phyloP scores from a whole-genome alignment of 257 asterid genomes.

The Sherardia arvensis region DNA sequence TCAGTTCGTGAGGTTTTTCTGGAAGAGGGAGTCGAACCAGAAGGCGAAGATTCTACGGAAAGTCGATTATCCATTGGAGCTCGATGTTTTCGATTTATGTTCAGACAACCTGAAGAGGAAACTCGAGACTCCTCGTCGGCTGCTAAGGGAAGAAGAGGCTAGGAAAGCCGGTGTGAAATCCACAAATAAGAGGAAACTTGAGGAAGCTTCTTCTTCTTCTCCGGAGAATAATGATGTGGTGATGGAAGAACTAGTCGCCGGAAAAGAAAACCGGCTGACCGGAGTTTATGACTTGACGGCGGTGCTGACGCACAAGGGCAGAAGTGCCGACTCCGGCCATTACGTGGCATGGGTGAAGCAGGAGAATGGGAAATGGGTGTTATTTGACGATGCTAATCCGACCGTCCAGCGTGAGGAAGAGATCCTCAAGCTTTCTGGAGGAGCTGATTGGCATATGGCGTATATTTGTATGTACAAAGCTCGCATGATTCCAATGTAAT shows the following conservation, averaged over 20 bases:
- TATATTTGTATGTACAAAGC: constrained; percentile 91
- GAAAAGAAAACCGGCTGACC: constrained; percentile 63
- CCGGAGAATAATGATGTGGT: constrained; percentile 48
- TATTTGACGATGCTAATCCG: constrained; percentile 84
- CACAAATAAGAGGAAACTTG: constrained; percentile 27
- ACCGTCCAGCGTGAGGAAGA: constrained; percentile 85
- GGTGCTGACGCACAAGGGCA: constrained; percentile 96
- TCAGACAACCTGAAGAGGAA: constrained; percentile 78
- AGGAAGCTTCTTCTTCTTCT: constrained; percentile 17
- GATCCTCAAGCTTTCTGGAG: constrained; percentile 86
- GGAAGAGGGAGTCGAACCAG: constrained; percentile 99
- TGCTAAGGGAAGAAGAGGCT: constrained; percentile 89
- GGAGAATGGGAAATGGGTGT: constrained; percentile 93
- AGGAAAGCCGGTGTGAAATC: constrained; percentile 74
- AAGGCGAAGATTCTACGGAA: constrained; percentile 98
- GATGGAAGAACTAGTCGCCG: constrained; percentile 65
- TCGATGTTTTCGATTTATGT: constrained; percentile 85
- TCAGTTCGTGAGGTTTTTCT: constrained; percentile 94
- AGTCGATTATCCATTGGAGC: constrained; percentile 90
- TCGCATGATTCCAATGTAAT: constrained; percentile 47
- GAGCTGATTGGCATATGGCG: constrained; percentile 99
- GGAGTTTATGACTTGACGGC: constrained; percentile 92
- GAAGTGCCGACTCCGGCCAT: constrained; percentile 99
- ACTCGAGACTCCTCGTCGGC: constrained; percentile 82
- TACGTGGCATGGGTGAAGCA: constrained; percentile 98